Conservation (phyloP, 2,329 filamentous ascomycete genomes). For the Paecilomyces dactylethromorphus region DNA sequence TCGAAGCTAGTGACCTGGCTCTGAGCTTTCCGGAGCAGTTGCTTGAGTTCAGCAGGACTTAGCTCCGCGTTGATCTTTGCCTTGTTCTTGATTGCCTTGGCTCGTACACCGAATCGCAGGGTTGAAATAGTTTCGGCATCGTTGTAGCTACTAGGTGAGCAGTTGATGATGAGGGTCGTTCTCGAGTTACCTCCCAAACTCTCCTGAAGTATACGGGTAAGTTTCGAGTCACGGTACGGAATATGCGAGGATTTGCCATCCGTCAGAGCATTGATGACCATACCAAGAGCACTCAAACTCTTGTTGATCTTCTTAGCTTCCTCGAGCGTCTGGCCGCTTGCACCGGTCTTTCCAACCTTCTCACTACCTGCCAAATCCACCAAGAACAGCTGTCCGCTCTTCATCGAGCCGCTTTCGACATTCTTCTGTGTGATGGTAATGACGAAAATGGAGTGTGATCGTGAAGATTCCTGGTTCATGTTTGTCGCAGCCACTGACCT, state of each 20-base stretch:
- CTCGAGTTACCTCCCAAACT: constrained; percentile 94
- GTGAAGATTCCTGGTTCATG: constrained; percentile 98
- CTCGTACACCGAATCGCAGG: constrained; percentile 86
- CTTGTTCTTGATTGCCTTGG: constrained; percentile 99
- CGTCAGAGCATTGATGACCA: constrained; percentile 97
- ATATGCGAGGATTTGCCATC: constrained; percentile 96
- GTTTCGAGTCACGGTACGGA: constrained; percentile 95
- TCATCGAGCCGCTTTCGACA: constrained; percentile 88
- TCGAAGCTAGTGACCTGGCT: constrained; percentile 84
- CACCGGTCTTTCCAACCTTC: constrained; percentile 97
- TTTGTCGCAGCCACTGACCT: constrained; percentile 93
- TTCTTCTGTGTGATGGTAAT: constrained; percentile 98
- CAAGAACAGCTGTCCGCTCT: constrained; percentile 93
- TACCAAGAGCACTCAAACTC: constrained; percentile 93
- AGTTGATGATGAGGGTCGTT: constrained; percentile 98
- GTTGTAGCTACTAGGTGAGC: constrained; percentile 98
- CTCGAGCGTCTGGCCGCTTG: constrained; percentile 92
- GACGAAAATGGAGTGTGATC: constrained; percentile 97
- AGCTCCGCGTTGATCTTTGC: constrained; percentile 99
- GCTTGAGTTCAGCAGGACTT: constrained; percentile 90
- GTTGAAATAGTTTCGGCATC: constrained; percentile 91
- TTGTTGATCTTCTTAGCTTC: constrained; percentile 99
- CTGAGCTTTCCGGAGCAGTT: constrained; percentile 85
- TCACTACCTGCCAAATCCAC: constrained; percentile 98
- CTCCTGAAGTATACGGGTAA: constrained; percentile 95